Base-by-base conservation (phyloP, 1,139 yeast species). In the Spathaspora sp. region DNA sequence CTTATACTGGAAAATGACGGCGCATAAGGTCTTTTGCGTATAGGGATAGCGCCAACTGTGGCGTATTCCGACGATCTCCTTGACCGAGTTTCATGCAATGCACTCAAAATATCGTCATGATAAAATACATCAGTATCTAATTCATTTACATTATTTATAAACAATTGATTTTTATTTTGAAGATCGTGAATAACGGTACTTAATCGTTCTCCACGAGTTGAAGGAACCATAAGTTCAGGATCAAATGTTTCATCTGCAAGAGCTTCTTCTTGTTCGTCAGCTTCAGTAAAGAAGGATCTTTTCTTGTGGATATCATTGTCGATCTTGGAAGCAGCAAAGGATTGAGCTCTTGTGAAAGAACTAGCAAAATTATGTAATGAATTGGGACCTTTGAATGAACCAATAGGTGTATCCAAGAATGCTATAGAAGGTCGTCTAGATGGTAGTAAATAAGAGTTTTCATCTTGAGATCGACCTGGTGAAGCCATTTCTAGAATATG, bases 191-290 rank as follows among this genome's bases (percentile, higher is more conserved):
- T 58, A 4, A 84, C 84, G 1, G 80, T 69, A 15, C 90, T 84
- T 42, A 86, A 67, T 41, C 87, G 70, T 52, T 84, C 80, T 23
- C 95, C 95, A 45, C 80, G 63, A 23, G 72, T 60, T 7, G 87
- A 74, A 1, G 91, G 91, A 1, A 83, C 81, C 74, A 85, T 68
- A n/a, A 87, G 76, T 38, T 78, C 82, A 0, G 89, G 89, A 58
- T 86, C 91, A 53, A 79, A 80, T n/a, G 81, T 64, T 58, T 83
- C 89, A 55, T 83, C 89, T 26, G 70, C 76, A 33, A 49, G 52
- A 3, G 45, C 60, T 8, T 51, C 59, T 20, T 58, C 68, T 20
- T 50, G 56, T 15, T 53, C 59, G 6, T 51, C 54, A 23, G 50
- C 54, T 6, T 43, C 31, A 20, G 44, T 43, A 48, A 74, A 73